Base-by-base conservation (phyloP, 371 early-diverging fungal species). In the Actinomortierella ambigua region DNA sequence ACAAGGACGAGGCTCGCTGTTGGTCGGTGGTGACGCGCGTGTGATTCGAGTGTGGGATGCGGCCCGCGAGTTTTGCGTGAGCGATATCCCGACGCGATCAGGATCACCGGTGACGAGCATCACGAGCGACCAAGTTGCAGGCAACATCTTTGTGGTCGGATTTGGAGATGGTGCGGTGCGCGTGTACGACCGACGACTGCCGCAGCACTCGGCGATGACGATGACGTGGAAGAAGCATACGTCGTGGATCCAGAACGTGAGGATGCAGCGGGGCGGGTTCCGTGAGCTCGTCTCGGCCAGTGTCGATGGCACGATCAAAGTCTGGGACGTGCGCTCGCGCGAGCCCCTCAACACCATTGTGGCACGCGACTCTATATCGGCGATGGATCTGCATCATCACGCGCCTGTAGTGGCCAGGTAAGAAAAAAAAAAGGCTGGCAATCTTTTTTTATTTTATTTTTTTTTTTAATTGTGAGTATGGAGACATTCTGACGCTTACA, bases 31-130 rank as follows among this genome's bases (percentile, higher is more conserved):
- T 8, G 93, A 91, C 69, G 80, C 86, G 3, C 78, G 84, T 11
- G 65, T 82, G 20, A 88, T 94, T 55, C 81, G 88, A 48, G 83
- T 94, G 2, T 95, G 96, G 96, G 93, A 94, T 80, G 91, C 90
- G 3, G 88, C 89, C 22, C 84, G 88, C 49, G 94, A 94, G 67
- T 63, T 88, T 34, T 86, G 89, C 29, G 77, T 89, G 13, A 86
- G 82, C 65, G 88, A 90, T 60, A 86, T 94, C 51, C 88, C 88
- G 0, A 90, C 92, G 1, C 83, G 87, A 62, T 84, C 86, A 0
- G 77, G 79, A 18, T 78, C 79, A 13, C 80, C 87, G 41, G 87
- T 93, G 14, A 92, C 94, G 3, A 84, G 85, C 49, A 75, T 94
- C 18, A 88, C 90, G 0, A 87, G 88, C 55, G 92, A 94, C 63